A percentile compares a stretch with the other conserved stretches of the same genome.
Evolutionary conservation across 805 yeast genomes (phyloP).

Genomic region (Ogataea degrootiae): DNA sequence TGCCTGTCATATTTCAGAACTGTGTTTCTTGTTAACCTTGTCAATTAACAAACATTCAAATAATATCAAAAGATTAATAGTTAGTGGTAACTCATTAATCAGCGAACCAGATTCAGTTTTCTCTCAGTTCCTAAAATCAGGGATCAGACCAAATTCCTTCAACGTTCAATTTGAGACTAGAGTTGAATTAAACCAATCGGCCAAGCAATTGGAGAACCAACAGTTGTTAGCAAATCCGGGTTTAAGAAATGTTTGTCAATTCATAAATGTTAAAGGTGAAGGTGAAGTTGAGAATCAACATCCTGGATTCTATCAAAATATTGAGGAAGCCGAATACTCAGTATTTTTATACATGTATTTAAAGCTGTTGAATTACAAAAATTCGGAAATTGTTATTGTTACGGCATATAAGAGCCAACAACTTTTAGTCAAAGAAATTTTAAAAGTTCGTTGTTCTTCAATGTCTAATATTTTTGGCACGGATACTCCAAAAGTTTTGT

Average conservation of each 20-base stretch:
- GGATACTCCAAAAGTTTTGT: constrained; percentile 9
- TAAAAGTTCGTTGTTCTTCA: constrained; percentile 25
- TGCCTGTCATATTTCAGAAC: constrained; percentile 28
- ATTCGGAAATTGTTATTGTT: constrained; percentile 34
- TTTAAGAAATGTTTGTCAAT: constrained; percentile 26
- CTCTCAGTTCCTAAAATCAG: neutral
- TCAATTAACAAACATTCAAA: constrained; percentile 10
- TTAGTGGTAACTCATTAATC: constrained; percentile 32
- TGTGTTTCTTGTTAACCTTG: constrained; percentile 30
- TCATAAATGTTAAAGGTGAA: constrained; percentile 29
- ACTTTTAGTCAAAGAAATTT: constrained; percentile 37
- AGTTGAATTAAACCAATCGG: neutral
- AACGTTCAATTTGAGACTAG: constrained; percentile 3
- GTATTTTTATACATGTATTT: constrained; percentile 43
- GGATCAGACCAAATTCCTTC: neutral
- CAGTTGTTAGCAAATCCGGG: constrained; percentile 27
- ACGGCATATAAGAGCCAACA: constrained; percentile 38
- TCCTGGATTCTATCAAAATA: constrained; percentile 30
- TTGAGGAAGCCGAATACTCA: constrained; percentile 46
- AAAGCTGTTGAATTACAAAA: constrained; percentile 39
- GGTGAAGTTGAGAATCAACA: constrained; percentile 26
- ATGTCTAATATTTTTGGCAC: constrained; percentile 19
- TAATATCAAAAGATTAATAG: constrained; percentile 22
- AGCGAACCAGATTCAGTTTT: constrained; percentile 2
- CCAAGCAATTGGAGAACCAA: neutral